phyloP scores from a whole-genome alignment of 2,329 filamentous ascomycete genomes.

The Fusarium sp. region DNA sequence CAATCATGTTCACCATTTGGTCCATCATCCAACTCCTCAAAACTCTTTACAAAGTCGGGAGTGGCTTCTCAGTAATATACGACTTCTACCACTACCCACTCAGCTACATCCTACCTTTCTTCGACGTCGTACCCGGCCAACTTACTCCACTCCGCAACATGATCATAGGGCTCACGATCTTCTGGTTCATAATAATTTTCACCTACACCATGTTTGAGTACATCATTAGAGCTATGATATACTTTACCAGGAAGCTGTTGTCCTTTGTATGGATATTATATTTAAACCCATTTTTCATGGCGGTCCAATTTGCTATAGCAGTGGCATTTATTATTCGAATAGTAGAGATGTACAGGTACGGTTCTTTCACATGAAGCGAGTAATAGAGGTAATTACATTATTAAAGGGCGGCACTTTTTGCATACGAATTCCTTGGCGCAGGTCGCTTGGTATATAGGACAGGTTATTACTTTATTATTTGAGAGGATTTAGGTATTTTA shows the following conservation, averaged over 20 bases:
- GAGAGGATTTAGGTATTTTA: too few species aligned
- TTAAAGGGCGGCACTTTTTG: rapidly evolving
- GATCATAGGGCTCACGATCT: rapidly evolving
- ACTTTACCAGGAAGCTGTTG: background rate
- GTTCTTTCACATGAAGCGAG: background rate
- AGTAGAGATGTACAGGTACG: background rate
- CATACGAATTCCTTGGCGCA: too few species aligned
- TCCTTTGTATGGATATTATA: background rate
- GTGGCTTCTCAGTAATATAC: background rate
- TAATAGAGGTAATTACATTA: too few species aligned
- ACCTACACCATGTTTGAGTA: rapidly evolving
- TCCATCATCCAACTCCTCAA: rapidly evolving
- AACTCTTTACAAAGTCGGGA: background rate
- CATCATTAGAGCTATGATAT: rapidly evolving
- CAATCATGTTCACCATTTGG: background rate
- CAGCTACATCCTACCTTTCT: background rate
- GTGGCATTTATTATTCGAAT: background rate
- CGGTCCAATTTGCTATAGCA: background rate
- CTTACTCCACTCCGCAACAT: background rate
- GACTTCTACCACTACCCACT: background rate
- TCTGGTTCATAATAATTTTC: background rate
- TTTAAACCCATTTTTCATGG: rapidly evolving
- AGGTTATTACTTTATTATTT: rapidly evolving
- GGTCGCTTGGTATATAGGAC: background rate
- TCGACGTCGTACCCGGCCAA: background rate